Conservation (phyloP, 2,329 filamentous ascomycete species). For the Colletotrichum viniferum region DNA sequence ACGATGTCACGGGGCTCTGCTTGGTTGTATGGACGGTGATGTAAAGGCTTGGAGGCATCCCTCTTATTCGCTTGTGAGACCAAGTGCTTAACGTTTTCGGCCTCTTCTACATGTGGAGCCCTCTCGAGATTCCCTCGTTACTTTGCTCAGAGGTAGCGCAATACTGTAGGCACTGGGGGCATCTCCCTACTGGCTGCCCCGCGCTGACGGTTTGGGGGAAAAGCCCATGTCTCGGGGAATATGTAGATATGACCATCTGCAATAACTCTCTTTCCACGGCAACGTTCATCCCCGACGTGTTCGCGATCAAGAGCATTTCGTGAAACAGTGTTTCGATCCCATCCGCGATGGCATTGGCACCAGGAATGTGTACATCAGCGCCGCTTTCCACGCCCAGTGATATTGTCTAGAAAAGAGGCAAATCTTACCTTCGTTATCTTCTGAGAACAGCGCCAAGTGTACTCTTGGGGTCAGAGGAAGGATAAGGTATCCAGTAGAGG, state of each 20-base stretch:
- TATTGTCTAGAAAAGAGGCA: neutral
- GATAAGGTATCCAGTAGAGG: neutral
- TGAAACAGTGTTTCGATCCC: neutral
- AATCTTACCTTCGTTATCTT: neutral
- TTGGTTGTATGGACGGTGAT: neutral
- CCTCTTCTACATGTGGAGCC: neutral
- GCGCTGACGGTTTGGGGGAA: neutral
- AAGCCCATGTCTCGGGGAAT: neutral
- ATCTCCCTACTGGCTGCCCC: neutral
- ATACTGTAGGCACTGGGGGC: neutral
- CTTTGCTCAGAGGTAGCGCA: neutral
- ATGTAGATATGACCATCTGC: neutral
- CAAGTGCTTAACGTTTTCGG: neutral
- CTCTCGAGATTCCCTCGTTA: neutral
- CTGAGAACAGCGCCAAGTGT: neutral
- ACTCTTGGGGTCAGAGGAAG: neutral
- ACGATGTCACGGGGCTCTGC: neutral
- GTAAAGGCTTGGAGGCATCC: neutral
- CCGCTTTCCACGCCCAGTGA: neutral
- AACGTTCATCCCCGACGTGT: neutral
- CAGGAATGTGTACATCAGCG: neutral
- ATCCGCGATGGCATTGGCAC: neutral
- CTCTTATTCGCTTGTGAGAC: neutral
- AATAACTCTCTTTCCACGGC: neutral
- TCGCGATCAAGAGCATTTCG: neutral